Evolutionary conservation across 2,329 filamentous ascomycete genomes (phyloP).

Genomic region (Epichloe gansuensis): DNA sequence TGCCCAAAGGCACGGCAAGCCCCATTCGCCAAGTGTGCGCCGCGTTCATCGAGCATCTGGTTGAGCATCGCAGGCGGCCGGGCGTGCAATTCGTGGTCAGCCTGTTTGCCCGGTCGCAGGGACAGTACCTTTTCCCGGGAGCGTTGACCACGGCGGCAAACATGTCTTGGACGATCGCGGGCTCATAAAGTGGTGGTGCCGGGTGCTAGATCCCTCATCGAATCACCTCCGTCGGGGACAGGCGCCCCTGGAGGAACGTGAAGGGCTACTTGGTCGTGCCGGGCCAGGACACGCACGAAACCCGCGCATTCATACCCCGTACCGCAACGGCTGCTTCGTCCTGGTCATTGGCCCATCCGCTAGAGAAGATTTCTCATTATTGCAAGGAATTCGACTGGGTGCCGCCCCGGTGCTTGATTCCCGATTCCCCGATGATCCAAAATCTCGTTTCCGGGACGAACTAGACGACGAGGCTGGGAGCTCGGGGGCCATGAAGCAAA

Average conservation of each 20-base stretch:
- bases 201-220: slow-evolving; percentile 64
- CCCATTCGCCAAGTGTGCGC: slow-evolving; percentile 64
- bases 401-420: slow-evolving; percentile 73
- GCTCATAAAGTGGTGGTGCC: slow-evolving; percentile 93
- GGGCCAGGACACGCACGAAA: slow-evolving; percentile 72
- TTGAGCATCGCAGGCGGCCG: slow-evolving; percentile 51
- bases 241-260: slow-evolving; percentile 30
- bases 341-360: slow-evolving; percentile 61
- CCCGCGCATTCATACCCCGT: slow-evolving; percentile 63
- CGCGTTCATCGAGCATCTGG: slow-evolving; percentile 64
- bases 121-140: slow-evolving; percentile 90
- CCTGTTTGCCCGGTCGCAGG: slow-evolving; percentile 82
- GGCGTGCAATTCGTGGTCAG: slow-evolving; percentile 65
- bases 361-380: slow-evolving; percentile 53
- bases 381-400: slow-evolving; percentile 45
- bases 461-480: slow-evolving; percentile 71
- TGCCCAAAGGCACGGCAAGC: slow-evolving; percentile 52
- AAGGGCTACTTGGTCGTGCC: slow-evolving; percentile 80
- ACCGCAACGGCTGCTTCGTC: slow-evolving; percentile 30
- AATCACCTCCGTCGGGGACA: slow-evolving; percentile 26
- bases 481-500: slow-evolving; percentile 38
- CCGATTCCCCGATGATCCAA: slow-evolving; percentile 89
- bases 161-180: slow-evolving; percentile 87
- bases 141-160: slow-evolving; percentile 71
- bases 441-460: slow-evolving; percentile 78